Conservation (phyloP, 2,329 filamentous ascomycete species). For the Fusarium tanahbumbuense region DNA sequence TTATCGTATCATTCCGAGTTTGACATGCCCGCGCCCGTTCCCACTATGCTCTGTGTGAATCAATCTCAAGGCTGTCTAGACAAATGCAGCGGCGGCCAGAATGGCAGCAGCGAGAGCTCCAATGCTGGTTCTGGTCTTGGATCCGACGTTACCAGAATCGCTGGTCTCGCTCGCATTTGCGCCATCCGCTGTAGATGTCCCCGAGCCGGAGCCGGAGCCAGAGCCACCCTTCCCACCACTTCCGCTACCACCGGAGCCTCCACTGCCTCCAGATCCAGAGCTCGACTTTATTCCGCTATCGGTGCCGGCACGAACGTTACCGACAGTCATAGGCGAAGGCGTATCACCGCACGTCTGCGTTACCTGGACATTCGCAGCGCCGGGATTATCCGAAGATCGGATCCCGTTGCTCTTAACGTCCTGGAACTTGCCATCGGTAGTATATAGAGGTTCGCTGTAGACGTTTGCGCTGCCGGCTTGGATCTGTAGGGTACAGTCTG, state of each 20-base stretch:
- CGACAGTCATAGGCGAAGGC: constrained; percentile 27
- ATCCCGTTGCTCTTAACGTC: constrained; percentile 30
- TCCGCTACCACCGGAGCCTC: constrained; percentile 4
- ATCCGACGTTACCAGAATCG: constrained; percentile 17
- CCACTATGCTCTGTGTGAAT: neutral
- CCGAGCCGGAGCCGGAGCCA: neutral
- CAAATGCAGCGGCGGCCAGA: constrained; percentile 9
- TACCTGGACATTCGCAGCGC: constrained; percentile 20
- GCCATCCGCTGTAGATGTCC: constrained; percentile 13
- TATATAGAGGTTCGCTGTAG: constrained; percentile 26
- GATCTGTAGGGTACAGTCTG: constrained; percentile 28
- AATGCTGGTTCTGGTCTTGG: constrained; percentile 12
- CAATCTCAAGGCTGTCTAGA: neutral
- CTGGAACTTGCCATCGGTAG: constrained; percentile 31
- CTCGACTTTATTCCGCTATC: constrained; percentile 29
- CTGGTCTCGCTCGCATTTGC: constrained; percentile 18
- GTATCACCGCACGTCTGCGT: constrained; percentile 29
- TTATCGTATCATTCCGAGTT: neutral
- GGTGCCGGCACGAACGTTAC: constrained; percentile 24
- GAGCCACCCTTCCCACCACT: neutral
- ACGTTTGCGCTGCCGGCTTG: constrained; percentile 25
- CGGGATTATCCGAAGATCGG: constrained; percentile 22
- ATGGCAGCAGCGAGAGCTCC: constrained; percentile 23
- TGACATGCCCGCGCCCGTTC: neutral
- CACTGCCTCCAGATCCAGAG: constrained; percentile 12